These are phyloP conservation scores for Simmondsia chinensis DNA, from an alignment of 148 eudicot genomes.

Conservation along the genomic window DNA sequence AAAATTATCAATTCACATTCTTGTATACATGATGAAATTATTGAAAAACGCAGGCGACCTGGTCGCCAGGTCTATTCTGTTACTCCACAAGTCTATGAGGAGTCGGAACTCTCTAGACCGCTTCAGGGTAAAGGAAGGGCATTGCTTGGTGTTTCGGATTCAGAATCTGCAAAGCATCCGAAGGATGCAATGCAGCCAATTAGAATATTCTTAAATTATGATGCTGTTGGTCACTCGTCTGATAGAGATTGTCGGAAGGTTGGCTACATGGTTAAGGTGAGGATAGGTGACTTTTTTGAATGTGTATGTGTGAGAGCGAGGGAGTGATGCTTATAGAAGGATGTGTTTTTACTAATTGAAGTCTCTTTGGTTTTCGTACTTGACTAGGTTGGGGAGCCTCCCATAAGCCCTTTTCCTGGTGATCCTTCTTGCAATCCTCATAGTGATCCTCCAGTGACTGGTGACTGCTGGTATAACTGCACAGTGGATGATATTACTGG, in stretches of 20 bases:
- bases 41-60: constrained; percentile 77
- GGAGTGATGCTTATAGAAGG: constrained; percentile 1
- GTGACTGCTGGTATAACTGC: constrained; percentile 98
- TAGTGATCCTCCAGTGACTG: constrained; percentile 64
- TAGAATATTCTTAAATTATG: constrained; percentile 90
- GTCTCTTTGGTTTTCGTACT: neutral
- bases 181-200: constrained; percentile 69
- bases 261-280: constrained; percentile 88
- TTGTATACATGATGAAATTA: constrained; percentile 94
- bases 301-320: neutral
- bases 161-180: constrained; percentile 23
- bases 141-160: constrained; percentile 44
- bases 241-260: constrained; percentile 87
- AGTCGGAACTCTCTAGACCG: constrained; percentile 28
- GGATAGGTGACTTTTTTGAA: constrained; percentile 6
- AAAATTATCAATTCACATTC: constrained; percentile 57
- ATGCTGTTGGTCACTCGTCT: constrained; percentile 92
- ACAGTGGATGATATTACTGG: constrained; percentile 78
- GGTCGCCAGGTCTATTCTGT: constrained; percentile 79
- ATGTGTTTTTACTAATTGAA: constrained; percentile 1
- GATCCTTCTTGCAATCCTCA: constrained; percentile 70
- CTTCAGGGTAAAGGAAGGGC: constrained; percentile 48
- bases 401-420: constrained; percentile 40
- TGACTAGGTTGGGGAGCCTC: constrained; percentile 89
- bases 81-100: constrained; percentile 76